Percentiles rank a stretch among this genome's conserved stretches.
These are phyloP conservation scores for Xylariaceae sp. DNA, from an alignment of 2,329 filamentous ascomycete genomes.

Conservation along the genomic window DNA sequence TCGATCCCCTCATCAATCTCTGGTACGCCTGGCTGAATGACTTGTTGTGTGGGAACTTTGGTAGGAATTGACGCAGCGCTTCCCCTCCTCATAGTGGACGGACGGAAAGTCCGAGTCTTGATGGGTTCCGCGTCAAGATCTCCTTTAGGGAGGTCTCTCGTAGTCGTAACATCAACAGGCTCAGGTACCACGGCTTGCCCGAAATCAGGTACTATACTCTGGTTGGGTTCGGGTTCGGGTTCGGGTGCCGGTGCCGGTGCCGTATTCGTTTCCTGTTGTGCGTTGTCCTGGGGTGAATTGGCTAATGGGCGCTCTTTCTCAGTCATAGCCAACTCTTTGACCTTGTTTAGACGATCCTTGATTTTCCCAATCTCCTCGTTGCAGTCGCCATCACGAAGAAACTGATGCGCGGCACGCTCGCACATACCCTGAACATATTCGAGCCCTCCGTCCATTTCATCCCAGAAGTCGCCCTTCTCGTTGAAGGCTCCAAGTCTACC, in stretches of 20 bases:
- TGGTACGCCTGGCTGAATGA: slow-evolving; percentile 18
- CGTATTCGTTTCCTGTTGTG: background rate
- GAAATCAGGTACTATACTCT: too few species aligned
- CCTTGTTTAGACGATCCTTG: slow-evolving; percentile 56
- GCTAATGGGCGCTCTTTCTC: slow-evolving; percentile 53
- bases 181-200: too few species aligned
- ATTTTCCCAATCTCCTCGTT: slow-evolving; percentile 68
- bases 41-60: slow-evolving; percentile 20
- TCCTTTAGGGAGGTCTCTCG: background rate
- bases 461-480: slow-evolving; percentile 51
- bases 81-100: slow-evolving; percentile 49
- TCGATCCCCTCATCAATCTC: slow-evolving; percentile 32
- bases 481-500: slow-evolving; percentile 26
- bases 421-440: slow-evolving; percentile 77
- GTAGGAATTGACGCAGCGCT: slow-evolving; percentile 27
- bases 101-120: slow-evolving; percentile 46
- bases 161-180: background rate
- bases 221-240: background rate
- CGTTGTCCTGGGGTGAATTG: slow-evolving; percentile 39
- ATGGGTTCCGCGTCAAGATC: slow-evolving; percentile 22
- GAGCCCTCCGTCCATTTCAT: slow-evolving; percentile 69
- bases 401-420: slow-evolving; percentile 82
- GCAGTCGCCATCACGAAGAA: slow-evolving; percentile 82
- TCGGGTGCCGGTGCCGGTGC: background rate
- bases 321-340: slow-evolving; percentile 54